Base-by-base conservation (phyloP, 345 rosid species). In the Odontarrhena argentea region DNA sequence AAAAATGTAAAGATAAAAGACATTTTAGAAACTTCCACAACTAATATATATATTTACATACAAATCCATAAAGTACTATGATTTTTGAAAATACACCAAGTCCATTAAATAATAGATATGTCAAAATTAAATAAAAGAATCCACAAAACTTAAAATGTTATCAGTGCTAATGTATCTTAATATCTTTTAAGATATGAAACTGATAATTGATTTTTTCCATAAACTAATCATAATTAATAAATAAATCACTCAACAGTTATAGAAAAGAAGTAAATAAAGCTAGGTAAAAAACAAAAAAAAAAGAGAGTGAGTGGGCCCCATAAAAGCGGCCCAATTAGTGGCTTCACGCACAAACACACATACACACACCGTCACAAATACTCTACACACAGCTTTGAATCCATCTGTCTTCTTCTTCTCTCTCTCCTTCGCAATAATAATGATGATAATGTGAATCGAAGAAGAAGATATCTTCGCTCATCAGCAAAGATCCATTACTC, bases 291-390 rank as follows among this genome's bases (percentile, higher is more conserved):
- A 24, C 0, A 2, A 14, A 35, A 8, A 0, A 7, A 34, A 10
- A 26, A 12, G 1, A 36, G 12, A 8, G 50, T 28, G 55, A 45
- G 55, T 63, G 65, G 78, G 70, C n/a, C 69, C 78, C 60, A 68
- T 7, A 67, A 45, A 47, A 68, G 74, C 18, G 78, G 78, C 74
- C 74, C 69, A 68, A 55, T 74, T 40, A 68, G 74, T 74, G 70
- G 78, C 65, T 26, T 74, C 74, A 74, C 78, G 69, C 65, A 48
- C 69, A 74, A 64, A 56, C 56, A 15, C 46, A 52, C 15, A 67
- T 22, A 65, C 46, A 59, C 51, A 58, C 74, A 60, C 73, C 77
- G 68, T 74, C 73, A 59, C 72, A 67, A 32, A 67, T 67, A 67
- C 77, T 65, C 67, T 13, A 40, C 42, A 15, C 73, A 52, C 59